Evolutionary conservation across 495 filamentous ascomycete genomes (phyloP), one percentile per base, ranked within the genome.

Genomic region (Schizothecium vesticola): DNA sequence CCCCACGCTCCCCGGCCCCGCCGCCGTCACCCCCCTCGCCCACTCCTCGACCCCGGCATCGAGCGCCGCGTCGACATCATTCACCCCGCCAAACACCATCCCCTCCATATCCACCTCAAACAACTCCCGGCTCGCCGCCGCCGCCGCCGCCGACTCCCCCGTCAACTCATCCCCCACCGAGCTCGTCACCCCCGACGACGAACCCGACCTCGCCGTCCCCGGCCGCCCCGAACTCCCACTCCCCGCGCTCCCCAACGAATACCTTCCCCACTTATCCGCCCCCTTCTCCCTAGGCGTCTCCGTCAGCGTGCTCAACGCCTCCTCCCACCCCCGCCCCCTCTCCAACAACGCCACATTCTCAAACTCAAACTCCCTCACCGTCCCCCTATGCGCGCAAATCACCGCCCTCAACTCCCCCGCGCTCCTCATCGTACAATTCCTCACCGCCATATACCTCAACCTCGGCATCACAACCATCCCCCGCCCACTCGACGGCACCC

Each of bases 331-430:
- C 80, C 91, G 29, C 76, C 78, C 63, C 43, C 19, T 51, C 16
- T 79, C 80, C 21, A 88, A 82, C 26, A 94, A 80, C 29, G 81
- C 78, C 12, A 90, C 85, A 65, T 89, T 87, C 73, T 91, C 86
- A 75, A 93, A 91, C 66, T 91, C 86, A 73, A 92, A 88, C 69
- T 92, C 90, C 28, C 81, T 78, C 56, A 93, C 83, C 5, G 88
- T 87, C 68, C 78, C 79, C 33, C 86, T 83, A 75, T 94, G 91
- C 24, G 77, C 75, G 7, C 78, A 71, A 25, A 92, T 85, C 61
- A 93, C 86, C 21, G 80, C 76, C 28, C 84, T 79, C 63, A 94
- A 82, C 75, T 93, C 89, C 1, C 81, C 78, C n/a, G 87, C 84
- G 67, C 91, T 86, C 43, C 43, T 19, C 81, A 90, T 87, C 21